A percentile compares a stretch with the other conserved stretches of the same genome.
Conservation (phyloP, 805 yeast species). For the Candida patagonica region DNA sequence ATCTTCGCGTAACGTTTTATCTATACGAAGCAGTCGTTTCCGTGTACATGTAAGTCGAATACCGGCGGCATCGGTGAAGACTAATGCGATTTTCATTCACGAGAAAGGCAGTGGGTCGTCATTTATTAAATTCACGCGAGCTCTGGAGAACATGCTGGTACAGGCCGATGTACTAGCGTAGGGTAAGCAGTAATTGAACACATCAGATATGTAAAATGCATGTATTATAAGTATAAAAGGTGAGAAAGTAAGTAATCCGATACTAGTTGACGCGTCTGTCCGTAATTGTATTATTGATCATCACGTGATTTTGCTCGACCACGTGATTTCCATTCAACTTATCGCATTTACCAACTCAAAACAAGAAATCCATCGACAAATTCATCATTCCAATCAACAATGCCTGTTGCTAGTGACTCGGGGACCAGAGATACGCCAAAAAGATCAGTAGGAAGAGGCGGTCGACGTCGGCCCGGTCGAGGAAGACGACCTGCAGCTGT, state of each 20-base stretch:
- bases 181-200: no score
- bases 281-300: no score
- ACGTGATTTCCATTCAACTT: no score
- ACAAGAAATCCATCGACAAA: no score
- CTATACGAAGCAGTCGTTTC: slow-evolving; percentile 26
- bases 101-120: slow-evolving; percentile 25
- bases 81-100: slow-evolving; percentile 19
- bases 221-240: no score
- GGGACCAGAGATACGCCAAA: slow-evolving; percentile 11
- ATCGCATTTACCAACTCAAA: no score
- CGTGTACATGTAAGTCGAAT: slow-evolving; percentile 13
- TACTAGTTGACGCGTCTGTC: no score
- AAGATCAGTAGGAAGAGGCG: slow-evolving; percentile 6
- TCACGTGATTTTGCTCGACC: no score
- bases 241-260: no score
- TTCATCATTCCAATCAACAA: no score
- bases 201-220: no score
- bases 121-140: slow-evolving; percentile 23
- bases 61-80: slow-evolving; percentile 9
- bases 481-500: not conserved
- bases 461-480: not conserved
- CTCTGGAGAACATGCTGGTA: slow-evolving; percentile 23
- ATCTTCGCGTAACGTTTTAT: slow-evolving; percentile 27
- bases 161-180: slow-evolving; percentile 10
- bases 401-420: slow-evolving; percentile 8